Evolutionary conservation across 345 rosid species (phyloP), one percentile per base, ranked within the genome.

Genomic region (Eutrema yunnanense): DNA sequence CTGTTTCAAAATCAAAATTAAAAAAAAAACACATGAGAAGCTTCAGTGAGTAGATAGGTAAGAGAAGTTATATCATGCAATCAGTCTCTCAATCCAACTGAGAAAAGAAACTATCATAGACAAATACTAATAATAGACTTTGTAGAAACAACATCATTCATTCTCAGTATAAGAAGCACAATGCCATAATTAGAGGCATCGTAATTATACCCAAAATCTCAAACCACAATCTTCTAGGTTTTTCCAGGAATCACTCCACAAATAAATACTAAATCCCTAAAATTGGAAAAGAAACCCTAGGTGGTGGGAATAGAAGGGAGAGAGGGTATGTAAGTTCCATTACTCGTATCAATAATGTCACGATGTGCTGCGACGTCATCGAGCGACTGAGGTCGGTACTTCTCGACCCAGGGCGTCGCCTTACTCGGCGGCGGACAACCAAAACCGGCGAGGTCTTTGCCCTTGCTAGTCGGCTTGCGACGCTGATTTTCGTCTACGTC

Each of bases 291-390:
- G 2, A 78, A 77, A 70, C 81, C 79, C 79, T 81, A 81, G 50
- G 19, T 8, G 47, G 0, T 8, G 58, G 42, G 57, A 47, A 43
- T 27, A 3, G 57, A 43, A 50, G 13, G 47, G 44, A 57, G 22
- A 43, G 37, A 22, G 62, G 33, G 42, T 4, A 54, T 6, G 75
- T 3, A 10, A 58, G 43, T 34, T 38, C 8, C n/a, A 65, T 80
- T 84, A 95, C 99, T 95, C 43, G 99, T 95, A 65, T 95, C 97
- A 19, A 95, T 85, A 55, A 95, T 95, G 87, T 92, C 99, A 36
- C 99, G 97, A 81, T 95, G 97, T 74, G 97, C 94, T 37, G 99
- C 97, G 26, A 95, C 99, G 67, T 92, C 99, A 34, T 87, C 87
- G 19, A 92, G 99, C 37, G 97, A 90, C 66, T 84, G 92, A 67